Base-by-base conservation (phyloP, 805 yeast genomes). In the Saccharomycopsis fermentans region DNA sequence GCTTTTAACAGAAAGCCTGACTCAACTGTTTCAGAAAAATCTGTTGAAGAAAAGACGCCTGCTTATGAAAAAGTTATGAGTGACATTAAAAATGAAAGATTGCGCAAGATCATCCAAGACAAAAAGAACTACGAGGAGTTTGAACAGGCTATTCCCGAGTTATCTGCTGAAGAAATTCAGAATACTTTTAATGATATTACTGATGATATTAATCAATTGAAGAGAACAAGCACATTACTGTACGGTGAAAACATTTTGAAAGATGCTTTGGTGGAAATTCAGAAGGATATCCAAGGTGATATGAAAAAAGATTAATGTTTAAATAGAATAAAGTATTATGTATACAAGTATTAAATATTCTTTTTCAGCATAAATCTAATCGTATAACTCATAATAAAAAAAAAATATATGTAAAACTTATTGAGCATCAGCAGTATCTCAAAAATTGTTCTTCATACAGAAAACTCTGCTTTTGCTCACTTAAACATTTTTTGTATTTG, bases 111-210 rank as follows among this genome's bases (percentile, higher is more conserved):
- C 27, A 62, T 74, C 16, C 66, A 70, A 40, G 78, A 75, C 17
- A 72, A 76, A 61, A 66, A 65, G 32, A 73, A 70, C 19, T 67
- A 60, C 54, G 72, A 78, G 51, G 63, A 64, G 17, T 55, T 60
- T 16, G 69, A 63, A n/a, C 68, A 73, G 35, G 81, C 81, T 55
- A 70, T 68, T 21, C 70, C 77, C 6, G 76, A 77, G 59, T 66
- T 74, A 43, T 72, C 69, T 29, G 63, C 67, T 39, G 65, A 73
- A 29, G 68, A 73, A 53, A 63, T 74, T 43, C 50, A 43, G 24
- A 43, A 43, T 16, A 43, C 50, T 19, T 19, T 11, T 9, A 26
- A 43, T 21, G 50, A 43, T n/a, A 65, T 64, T 50, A 50, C 63
- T 19, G 66, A 66, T 17, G 63, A 58, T n/a, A 19, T 56, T 21